Base-by-base conservation (phyloP, 177 flowering plant species). In the Vitis hybrid region DNA sequence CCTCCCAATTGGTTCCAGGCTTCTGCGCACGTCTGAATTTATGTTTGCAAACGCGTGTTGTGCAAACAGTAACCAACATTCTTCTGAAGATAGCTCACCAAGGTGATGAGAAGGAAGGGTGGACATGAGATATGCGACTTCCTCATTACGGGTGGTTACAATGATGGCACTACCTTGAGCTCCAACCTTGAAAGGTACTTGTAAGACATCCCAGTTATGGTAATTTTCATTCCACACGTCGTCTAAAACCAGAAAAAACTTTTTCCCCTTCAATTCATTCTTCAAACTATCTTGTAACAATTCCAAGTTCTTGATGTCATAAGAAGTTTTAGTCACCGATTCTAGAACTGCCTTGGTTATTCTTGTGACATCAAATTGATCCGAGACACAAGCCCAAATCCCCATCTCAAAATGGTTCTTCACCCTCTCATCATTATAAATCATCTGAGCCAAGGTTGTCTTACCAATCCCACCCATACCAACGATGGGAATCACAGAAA, bases 401-500 rank as follows among this genome's bases (percentile, higher is more conserved):
- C 71, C 71, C 3, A 72, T 14, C 17, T 78, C 75, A 66, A 78
- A 81, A 19, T 58, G 32, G 4, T 50, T 51, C 18, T 49, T 18
- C 60, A 71, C 72, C n/a, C 15, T 59, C 6, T 17, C 15, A 23
- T 76, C 74, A 21, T 74, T 71, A 55, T 65, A 81, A 1, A 78
- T 73, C 12, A 75, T 3, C 19, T 73, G 79, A 14, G 83, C 79
- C 26, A 81, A 71, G 1, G 78, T 65, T 0, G 83, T 81, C 77
- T 81, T 81, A 0, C 83, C 81, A 4, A 73, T 5, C 4, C 83
- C 83, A 1, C 73, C 77, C 79, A 81, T 78, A 0, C 83, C 83
- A 0, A 70, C 55, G 4, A 81, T 72, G 6, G 79, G 62, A 60
- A 77, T 49, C 3, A 80, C 74, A 23, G 55, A 48, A 2, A 69